Conservation (phyloP, 2,329 filamentous ascomycete genomes). For the Ceratocystis albifundus region DNA sequence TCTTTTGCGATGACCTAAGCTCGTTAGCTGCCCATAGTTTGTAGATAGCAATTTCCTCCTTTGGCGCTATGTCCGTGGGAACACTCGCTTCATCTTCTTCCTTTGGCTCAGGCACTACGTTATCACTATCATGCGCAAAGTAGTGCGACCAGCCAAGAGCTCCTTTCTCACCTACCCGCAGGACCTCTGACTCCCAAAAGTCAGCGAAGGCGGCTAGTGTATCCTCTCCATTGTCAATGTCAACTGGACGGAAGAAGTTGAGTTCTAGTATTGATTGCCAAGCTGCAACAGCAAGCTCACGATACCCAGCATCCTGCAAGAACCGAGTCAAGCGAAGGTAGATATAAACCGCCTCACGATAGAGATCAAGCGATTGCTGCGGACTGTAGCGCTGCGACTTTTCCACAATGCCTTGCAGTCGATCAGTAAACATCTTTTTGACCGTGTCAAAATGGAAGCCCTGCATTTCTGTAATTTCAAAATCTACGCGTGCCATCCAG, state of each 20-base stretch:
- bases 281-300: conserved; percentile 61
- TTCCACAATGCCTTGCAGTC: conserved; percentile 29
- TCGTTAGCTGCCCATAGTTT: conserved; percentile 47
- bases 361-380: conserved; percentile 7
- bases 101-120: conserved; percentile 5
- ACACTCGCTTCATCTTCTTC: not conserved
- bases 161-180: conserved; percentile 62
- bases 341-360: conserved; percentile 46
- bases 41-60: conserved; percentile 36
- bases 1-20: conserved; percentile 34
- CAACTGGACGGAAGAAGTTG: conserved; percentile 47
- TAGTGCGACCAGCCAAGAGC: conserved; percentile 61
- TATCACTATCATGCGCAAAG: conserved; percentile 26
- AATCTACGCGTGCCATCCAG: conserved; percentile 64
- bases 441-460: conserved; percentile 58
- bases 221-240: conserved; percentile 23
- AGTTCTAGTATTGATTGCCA: conserved; percentile 79
- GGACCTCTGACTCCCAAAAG: conserved; percentile 80
- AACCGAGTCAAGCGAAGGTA: conserved; percentile 65
- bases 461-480: conserved; percentile 55
- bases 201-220: conserved; percentile 28
- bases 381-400: not conserved
- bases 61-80: conserved; percentile 22
- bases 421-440: conserved; percentile 47
- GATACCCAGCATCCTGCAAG: conserved; percentile 63